Conservation (phyloP, 148 eudicot genomes). For the Cornus kousa region DNA sequence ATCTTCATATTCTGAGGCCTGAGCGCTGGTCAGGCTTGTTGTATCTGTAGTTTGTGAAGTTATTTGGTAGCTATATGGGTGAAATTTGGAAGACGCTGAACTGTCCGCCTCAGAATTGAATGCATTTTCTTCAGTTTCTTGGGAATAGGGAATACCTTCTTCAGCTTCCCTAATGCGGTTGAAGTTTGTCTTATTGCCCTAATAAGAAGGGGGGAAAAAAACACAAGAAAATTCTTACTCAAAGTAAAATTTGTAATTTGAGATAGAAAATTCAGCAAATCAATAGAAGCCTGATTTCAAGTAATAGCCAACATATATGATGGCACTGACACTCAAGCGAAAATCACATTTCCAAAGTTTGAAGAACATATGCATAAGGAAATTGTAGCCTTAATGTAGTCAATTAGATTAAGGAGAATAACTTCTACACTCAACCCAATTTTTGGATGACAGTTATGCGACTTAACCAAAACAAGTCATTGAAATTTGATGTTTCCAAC, state of each 20-base stretch:
- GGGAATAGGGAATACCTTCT: conserved; percentile 34
- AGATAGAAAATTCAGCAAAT: not conserved
- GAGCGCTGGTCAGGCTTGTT: conserved; percentile 49
- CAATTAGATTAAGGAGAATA: not conserved
- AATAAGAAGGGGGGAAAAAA: conserved; percentile 5
- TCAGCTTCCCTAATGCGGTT: conserved; percentile 47
- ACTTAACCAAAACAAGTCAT: no score
- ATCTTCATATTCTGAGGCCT: conserved; percentile 65
- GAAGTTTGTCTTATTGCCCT: conserved; percentile 59
- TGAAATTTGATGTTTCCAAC: no score
- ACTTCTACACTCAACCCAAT: not conserved
- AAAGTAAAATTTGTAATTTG: not conserved
- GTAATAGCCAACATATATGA: not conserved
- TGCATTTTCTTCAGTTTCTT: conserved; percentile 34
- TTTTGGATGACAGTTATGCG: no score
- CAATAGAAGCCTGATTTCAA: conserved; percentile 2
- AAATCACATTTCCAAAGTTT: not conserved
- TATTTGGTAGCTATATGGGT: conserved; percentile 32
- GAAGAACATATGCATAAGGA: not conserved
- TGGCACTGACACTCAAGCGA: not conserved
- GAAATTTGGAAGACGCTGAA: conserved; percentile 39
- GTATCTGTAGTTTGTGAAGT: conserved; percentile 50
- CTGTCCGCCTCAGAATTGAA: conserved; percentile 45
- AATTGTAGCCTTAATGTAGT: not conserved
- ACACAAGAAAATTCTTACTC: conserved; percentile 6